Base-by-base conservation (phyloP, 768 basidiomycete species). In the Boletus tomentosulus region DNA sequence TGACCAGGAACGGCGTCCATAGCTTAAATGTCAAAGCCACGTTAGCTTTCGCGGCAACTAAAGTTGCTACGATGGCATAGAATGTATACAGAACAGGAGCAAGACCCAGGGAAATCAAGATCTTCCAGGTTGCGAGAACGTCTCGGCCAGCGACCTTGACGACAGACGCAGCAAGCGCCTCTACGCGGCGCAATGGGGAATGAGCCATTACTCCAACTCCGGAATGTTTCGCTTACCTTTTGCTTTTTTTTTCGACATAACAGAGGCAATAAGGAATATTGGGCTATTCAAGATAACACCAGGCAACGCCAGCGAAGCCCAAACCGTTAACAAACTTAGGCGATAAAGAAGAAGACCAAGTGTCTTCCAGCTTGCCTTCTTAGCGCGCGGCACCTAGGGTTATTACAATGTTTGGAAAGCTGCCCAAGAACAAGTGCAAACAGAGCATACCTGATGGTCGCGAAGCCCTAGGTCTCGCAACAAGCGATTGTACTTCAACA, bases 71-170 rank as follows among this genome's bases (percentile, higher is more conserved):
- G 63, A 87, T 71, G 28, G 92, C 90, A 70, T 97, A 98, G 61
- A 89, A 71, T 4, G 80, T 68, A 74, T 96, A 98, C 35, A 98
- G 73, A 6, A 95, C 74, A 10, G 96, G 96, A 5, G 92, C 87
- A 38, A 90, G 76, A n/a, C 86, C 96, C 51, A 98, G 75, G 3
- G 92, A 94, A 51, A 98, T 92, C 30, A 98, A 79, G 33, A 98
- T 85, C 69, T 98, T 98, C 96, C 96, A 98, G 5, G 94, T 94
- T 1, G 92, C 94, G 16, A 98, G 76, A n/a, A 98, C 96, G 62
- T 98, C 96, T 38, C 91, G 82, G n/a, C 86, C 96, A 19, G 91
- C 91, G 48, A 98, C 84, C 73, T 98, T 98, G 67, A 98, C 96
- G 4, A 83, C 84, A 8, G 95, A 98, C 3, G 89, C 93, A 30